A percentile compares a stretch with the other conserved stretches of the same genome.
phyloP scores from a whole-genome alignment of 139 green algal genomes.

The Auxenochlorella pyrenoidosa region DNA sequence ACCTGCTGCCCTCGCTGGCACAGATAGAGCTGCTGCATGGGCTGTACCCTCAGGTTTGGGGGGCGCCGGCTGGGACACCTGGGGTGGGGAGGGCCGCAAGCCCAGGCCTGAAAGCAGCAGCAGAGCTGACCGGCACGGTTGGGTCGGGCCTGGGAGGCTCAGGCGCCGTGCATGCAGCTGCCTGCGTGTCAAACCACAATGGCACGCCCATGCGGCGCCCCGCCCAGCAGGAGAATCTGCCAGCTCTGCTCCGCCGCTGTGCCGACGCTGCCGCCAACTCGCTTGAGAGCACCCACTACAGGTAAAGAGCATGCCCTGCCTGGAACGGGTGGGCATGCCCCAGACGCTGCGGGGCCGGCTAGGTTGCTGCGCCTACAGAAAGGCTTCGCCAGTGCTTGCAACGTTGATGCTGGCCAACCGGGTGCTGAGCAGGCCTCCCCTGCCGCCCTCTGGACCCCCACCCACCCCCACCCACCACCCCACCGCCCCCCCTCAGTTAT shows the following conservation, averaged over 20 bases:
- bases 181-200: not conserved
- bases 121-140: not conserved
- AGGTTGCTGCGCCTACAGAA: not conserved
- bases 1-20: slow-evolving; percentile 54
- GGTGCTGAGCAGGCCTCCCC: too few species aligned
- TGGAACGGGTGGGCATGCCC: too few species aligned
- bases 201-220: not conserved
- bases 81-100: too few species aligned
- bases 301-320: not conserved
- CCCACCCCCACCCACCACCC: not conserved
- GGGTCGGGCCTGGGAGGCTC: not conserved
- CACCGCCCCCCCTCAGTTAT: not conserved
- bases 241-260: slow-evolving; percentile 45
- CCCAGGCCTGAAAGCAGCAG: not conserved
- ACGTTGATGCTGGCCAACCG: too few species aligned
- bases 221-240: slow-evolving; percentile 24
- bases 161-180: not conserved
- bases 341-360: not conserved
- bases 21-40: slow-evolving; percentile 64
- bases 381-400: too few species aligned
- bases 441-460: too few species aligned
- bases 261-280: slow-evolving; percentile 36
- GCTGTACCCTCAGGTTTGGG: slow-evolving; percentile 32
- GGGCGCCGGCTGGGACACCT: too few species aligned
- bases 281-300: slow-evolving; percentile 8